Evolutionary conservation across 1,139 yeast species (phyloP), one percentile per base, ranked within the genome.

Genomic region (Suhomyces coccinellae): DNA sequence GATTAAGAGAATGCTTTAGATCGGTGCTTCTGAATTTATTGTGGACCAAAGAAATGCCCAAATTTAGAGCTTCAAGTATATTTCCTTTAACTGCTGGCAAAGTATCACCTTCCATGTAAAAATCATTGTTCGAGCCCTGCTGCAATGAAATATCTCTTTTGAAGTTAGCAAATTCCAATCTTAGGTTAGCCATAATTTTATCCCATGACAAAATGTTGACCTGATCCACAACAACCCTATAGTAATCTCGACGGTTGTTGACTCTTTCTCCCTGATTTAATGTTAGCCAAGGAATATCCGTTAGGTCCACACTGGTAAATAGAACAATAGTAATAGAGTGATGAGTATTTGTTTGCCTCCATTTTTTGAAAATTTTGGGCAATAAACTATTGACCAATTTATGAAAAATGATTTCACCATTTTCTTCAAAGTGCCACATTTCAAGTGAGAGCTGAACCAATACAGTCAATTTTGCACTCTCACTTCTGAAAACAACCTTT

Each of bases 371-470:
- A 24, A 93, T 85, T 50, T 85, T 87, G 0, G 99, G 99, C 48
- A 95, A 82, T 46, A 93, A 74, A 17, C 95, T 87, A 62, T 93
- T 91, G 41, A 95, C 89, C 56, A 95, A 80, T 63, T 90, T 90
- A 62, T 91, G 95, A 61, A 91, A 93, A 79, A 89, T 80, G 41
- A 91, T 87, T 58, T 91, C 98, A 0, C 99, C 99, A 54, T 86
- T 87, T 59, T 91, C 97, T 65, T 93, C 98, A 63, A 95, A 95
- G 61, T 91, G 90, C 96, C 98, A 95, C 97, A 93, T 95, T 59
- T 95, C 99, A 34, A 86, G 77, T 1, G 97, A 87, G 53, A 91
- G 80, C 61, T 95, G 99, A 42, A 95, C 82, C 50, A 95, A 73
- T 40, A 91, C 87, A 11, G 90, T 79, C 48, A 91, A 69, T 47